Base-by-base conservation (phyloP, 2,329 filamentous ascomycete species). In the Parastagonospora nodorum region DNA sequence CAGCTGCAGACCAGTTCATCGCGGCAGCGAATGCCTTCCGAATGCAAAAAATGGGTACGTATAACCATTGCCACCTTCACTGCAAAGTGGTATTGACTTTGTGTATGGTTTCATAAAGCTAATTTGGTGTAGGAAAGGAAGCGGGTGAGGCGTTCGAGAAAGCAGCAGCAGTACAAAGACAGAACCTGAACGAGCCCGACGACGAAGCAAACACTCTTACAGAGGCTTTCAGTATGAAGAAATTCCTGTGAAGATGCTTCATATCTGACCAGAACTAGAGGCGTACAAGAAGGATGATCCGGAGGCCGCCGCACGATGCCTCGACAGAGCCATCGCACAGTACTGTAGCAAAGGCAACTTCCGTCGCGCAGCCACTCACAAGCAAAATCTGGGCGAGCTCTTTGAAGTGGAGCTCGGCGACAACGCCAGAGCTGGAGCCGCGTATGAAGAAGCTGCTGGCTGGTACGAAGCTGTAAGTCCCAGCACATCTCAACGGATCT, bases 291-390 rank as follows among this genome's bases (percentile, higher is more conserved):
- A 92, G 76, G 86, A 89, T 45, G 86, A 90, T 66, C 92, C 92
- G 15, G 82, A 90, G 69, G 88, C 93, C 66, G 93, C 92, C 12
- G 90, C 88, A 37, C 82, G 90, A 55, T 92, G 90, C 68, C 79
- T 97, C 48, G 85, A 91, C 58, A 78, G 86, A 42, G 89, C 92
- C 35, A 91, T 97, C 71, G 81, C 86, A 50, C 89, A 94, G 73
- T 97, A 96, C 76, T 93, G 90, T 63, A 78, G 84, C 62, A 92
- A 92, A 76, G 92, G 92, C 55, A 96, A 96, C 75, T 92, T 96
- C 77, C 84, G 92, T 61, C 84, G 93, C 49, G 93, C 94, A 11
- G 94, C 94, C 9, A 89, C 89, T 19, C 88, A 96, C 74, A 90
- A 96, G 79, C 90, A 97, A 76, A 88, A 89, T 57, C 79, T 96